Base-by-base conservation (phyloP, 2,329 filamentous ascomycete species). In the Aspergillus quadrilineatus region DNA sequence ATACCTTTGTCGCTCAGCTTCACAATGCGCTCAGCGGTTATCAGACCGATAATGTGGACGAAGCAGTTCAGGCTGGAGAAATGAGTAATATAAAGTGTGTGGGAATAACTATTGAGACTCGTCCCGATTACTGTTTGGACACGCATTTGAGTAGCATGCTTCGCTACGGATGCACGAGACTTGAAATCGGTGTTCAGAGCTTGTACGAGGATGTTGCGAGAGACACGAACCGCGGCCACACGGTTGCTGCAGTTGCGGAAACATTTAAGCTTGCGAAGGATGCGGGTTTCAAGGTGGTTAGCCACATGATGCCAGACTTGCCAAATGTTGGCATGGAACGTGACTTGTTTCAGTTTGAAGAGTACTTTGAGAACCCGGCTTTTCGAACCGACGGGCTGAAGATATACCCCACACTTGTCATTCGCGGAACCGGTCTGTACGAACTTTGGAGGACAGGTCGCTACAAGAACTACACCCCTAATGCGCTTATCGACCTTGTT, bases 221-320 rank as follows among this genome's bases (percentile, higher is more conserved):
- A 68, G 94, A 99, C 76, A 97, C 94, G 0, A 99, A 99, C 74
- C 85, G 94, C 69, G 94, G 94, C 0, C 94, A 99, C 74, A 99
- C 94, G 0, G 94, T 99, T 26, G 91, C 92, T 6, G 85, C 95
- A 1, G 94, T 99, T 0, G 93, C 92, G 30, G 92, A 99, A 75
- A 99, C 94, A 0, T 99, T 99, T 72, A 95, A 90, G 64, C 81
- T 97, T n/a, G 87, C 94, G 61, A 99, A 99, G 75, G 95, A 99
- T 73, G 92, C 95, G 5, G 94, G 94, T 0, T 99, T 96, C 83
- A 99, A 99, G 75, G 94, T 99, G 0, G 94, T 99, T 60, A 96
- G 90, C 64, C 94, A 99, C 77, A 99, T 99, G 94, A 99, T 99
- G 94, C 94, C 94, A 1, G 94, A 99, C 71, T 77, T 99, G 47